phyloP scores from a whole-genome alignment of 2,329 filamentous ascomycete genomes.

The Coniochaeta sp. region DNA sequence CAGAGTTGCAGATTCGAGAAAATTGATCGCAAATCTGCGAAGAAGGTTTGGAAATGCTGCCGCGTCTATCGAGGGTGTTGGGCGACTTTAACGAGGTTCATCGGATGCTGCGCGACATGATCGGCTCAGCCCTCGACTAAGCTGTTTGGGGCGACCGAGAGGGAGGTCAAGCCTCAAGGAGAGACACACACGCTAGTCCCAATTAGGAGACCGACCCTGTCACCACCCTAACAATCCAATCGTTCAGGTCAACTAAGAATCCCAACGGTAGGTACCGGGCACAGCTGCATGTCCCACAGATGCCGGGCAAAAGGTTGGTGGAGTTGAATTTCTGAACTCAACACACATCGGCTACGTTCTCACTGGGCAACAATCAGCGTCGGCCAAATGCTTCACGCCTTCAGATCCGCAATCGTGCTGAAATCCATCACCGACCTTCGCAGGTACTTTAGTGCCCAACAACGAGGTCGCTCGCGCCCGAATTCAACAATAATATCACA shows the following conservation, averaged over 20 bases:
- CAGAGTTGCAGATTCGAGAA: neutral
- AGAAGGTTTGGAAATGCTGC: neutral
- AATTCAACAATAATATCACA: neutral
- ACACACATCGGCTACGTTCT: neutral
- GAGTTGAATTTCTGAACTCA: neutral
- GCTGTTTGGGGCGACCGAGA: neutral
- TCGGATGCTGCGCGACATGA: neutral
- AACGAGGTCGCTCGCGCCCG: neutral
- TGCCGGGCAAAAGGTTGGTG: neutral
- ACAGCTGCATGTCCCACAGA: neutral
- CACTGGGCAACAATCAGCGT: neutral
- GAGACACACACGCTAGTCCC: neutral
- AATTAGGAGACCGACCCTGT: neutral
- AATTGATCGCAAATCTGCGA: neutral
- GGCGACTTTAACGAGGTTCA: neutral
- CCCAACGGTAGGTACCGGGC: too few species aligned
- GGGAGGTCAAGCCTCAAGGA: too few species aligned
- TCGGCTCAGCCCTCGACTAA: constrained; percentile 1
- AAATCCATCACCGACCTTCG: neutral
- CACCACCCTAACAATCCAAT: neutral
- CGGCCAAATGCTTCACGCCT: too few species aligned
- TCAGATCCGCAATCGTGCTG: neutral
- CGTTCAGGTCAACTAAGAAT: too few species aligned
- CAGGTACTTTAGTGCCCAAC: neutral
- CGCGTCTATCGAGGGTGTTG: neutral